These are phyloP conservation scores for Ministeria vibrans DNA, from an alignment of 78 protist species.

Conservation along the genomic window DNA sequence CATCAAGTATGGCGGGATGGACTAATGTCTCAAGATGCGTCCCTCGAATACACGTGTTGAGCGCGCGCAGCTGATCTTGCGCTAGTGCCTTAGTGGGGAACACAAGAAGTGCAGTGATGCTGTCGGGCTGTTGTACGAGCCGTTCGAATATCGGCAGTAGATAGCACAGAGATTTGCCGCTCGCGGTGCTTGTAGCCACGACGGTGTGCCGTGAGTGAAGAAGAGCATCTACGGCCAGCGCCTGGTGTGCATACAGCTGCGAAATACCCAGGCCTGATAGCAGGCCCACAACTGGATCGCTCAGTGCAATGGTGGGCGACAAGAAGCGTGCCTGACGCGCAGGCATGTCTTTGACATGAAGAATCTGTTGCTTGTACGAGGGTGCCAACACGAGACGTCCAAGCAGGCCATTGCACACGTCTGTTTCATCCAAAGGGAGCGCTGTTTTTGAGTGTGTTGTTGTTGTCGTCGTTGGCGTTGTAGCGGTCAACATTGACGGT, in stretches of 20 bases:
- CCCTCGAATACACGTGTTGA: background rate
- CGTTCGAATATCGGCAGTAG: background rate
- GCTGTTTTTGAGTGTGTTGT: too few species aligned
- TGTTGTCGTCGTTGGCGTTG: too few species aligned
- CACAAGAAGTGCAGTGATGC: background rate
- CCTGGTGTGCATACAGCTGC: background rate
- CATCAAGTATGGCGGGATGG: slow-evolving; percentile 19
- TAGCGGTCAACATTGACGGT: too few species aligned
- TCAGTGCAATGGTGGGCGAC: too few species aligned
- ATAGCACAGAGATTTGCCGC: slow-evolving; percentile 22
- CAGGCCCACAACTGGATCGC: too few species aligned
- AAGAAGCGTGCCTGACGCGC: too few species aligned
- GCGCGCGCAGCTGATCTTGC: slow-evolving; percentile 45
- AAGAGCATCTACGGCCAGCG: background rate
- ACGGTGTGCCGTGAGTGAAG: background rate
- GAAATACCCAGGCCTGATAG: too few species aligned
- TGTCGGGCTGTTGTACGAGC: background rate
- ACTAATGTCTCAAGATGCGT: background rate
- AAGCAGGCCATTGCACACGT: too few species aligned
- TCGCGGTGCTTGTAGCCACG: background rate
- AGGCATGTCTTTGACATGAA: too few species aligned
- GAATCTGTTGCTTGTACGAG: too few species aligned
- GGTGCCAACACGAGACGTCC: too few species aligned
- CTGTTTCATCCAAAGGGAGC: too few species aligned
- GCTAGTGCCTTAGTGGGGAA: slow-evolving; percentile 52